Base-by-base conservation (phyloP, 176 grass and related monocot species). In the Ananas comosus region DNA sequence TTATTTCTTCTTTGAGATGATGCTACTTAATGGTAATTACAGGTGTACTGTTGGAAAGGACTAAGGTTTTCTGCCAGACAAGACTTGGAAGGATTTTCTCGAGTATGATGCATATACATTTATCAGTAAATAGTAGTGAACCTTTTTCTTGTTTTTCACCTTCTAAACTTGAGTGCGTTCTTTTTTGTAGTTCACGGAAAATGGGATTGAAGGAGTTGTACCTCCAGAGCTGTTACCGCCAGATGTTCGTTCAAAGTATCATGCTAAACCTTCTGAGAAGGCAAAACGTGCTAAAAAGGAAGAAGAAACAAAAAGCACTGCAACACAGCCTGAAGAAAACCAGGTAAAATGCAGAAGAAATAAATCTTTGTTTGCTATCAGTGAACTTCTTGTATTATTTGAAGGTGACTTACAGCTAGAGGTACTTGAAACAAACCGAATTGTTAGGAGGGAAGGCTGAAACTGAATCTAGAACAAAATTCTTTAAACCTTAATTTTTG, bases 41-140 rank as follows among this genome's bases (percentile, higher is more conserved):
- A 96, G 92, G 92, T 97, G 29, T 97, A 92, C 68, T 97, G 93
- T 49, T 97, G 93, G 93, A 97, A 92, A 82, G 93, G 93, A 1
- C 80, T 97, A 52, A 76, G 93, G 3, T 92, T 92, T 85, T 74
- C 89, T 12, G 93, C 93, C 9, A 81, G 82, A 74, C 93, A 97
- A 22, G 93, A 97, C 68, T 54, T 97, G 72, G 93, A 97, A 78
- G 79, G 82, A 13, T 97, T 97, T 81, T 83, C 83, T 53, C 84
- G 89, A 70, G 92, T 96, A 89, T 79, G 76, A 12, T 68, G 63
- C 68, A 22, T 21, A 65, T 53, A 65, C 23, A 56, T 74, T 14
- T 64, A 25, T 72, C 33, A 11, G 13, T 76, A 65, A 4, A 29
- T 22, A 50, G 12, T 22, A 59, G 70, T 17, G 49, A 12, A 49